Conservation (phyloP, 495 filamentous ascomycete species). For the Ascobolus immersus region DNA sequence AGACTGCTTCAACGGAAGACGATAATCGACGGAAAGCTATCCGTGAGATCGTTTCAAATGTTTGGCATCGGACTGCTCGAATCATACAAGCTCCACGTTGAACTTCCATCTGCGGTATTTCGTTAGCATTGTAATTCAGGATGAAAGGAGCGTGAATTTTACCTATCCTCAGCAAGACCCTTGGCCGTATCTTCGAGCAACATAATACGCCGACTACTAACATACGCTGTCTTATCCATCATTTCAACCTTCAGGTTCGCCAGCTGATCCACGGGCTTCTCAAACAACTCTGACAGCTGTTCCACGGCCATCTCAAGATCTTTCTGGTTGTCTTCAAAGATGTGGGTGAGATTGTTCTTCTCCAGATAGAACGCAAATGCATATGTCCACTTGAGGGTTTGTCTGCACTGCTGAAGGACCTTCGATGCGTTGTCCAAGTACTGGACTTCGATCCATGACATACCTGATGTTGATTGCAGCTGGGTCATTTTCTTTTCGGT, state of each 20-base stretch:
- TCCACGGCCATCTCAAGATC: conserved; percentile 94
- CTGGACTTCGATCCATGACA: conserved; percentile 98
- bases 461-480: conserved; percentile 69
- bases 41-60: no score
- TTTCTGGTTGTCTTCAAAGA: conserved; percentile 97
- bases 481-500: conserved; percentile 98
- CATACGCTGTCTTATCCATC: conserved; percentile 92
- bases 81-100: conserved; percentile 10
- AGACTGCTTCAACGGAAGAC: no score
- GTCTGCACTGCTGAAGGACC: conserved; percentile 79
- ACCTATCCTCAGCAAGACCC: conserved; percentile 63
- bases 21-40: no score
- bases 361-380: conserved; percentile 92
- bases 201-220: conserved; percentile 74
- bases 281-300: conserved; percentile 87
- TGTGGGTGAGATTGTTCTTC: conserved; percentile 83
- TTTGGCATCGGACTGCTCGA: no score
- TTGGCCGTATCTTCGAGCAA: conserved; percentile 75
- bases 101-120: conserved; percentile 15
- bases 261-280: conserved; percentile 70
- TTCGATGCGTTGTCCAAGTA: conserved; percentile 83
- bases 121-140: conserved; percentile 1
- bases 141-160: neutral
- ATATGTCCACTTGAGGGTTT: conserved; percentile 97
- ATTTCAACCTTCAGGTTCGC: conserved; percentile 78